Conservation (phyloP, 2,329 filamentous ascomycete genomes). For the Xylariomycetidae sp. region DNA sequence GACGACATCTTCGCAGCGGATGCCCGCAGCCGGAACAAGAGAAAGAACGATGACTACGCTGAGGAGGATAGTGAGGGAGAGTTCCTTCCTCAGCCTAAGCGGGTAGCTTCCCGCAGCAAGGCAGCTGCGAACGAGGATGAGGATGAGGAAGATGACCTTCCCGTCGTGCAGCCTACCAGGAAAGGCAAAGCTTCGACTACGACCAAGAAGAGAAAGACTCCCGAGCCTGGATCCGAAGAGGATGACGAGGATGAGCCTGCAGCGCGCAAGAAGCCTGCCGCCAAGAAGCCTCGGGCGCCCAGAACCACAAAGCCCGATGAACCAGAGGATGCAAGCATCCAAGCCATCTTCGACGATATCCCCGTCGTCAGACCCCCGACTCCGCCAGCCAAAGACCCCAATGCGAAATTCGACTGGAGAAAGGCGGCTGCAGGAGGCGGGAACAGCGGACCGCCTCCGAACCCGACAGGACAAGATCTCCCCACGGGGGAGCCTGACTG, state of each 20-base stretch:
- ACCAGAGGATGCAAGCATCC: slow-evolving; percentile 64
- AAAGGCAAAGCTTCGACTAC: slow-evolving; percentile 25
- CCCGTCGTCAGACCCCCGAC: slow-evolving; percentile 77
- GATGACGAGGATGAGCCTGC: slow-evolving; percentile 49
- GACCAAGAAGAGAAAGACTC: slow-evolving; percentile 53
- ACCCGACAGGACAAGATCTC: slow-evolving; percentile 60
- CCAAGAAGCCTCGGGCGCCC: slow-evolving; percentile 52
- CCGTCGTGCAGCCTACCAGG: slow-evolving; percentile 16
- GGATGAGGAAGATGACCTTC: slow-evolving; percentile 7
- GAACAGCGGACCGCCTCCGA: slow-evolving; percentile 58
- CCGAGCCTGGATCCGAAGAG: slow-evolving; percentile 48
- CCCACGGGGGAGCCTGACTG: slow-evolving; percentile 85
- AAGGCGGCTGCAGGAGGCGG: slow-evolving; percentile 52
- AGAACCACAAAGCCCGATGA: slow-evolving; percentile 59
- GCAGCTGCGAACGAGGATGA: slow-evolving; percentile 24
- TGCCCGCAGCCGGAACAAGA: slow-evolving; percentile 57
- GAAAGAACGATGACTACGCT: slow-evolving; percentile 67
- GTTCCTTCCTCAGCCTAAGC: slow-evolving; percentile 53
- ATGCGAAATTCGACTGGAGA: slow-evolving; percentile 75
- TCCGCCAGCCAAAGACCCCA: slow-evolving; percentile 66
- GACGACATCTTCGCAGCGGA: slow-evolving; percentile 81
- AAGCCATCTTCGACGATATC: slow-evolving; percentile 83
- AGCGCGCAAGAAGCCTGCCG: slow-evolving; percentile 46
- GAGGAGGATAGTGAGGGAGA: slow-evolving; percentile 72
- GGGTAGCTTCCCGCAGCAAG: slow-evolving; percentile 40